Conservation (phyloP, 108 stramenopile species). For the Cyclotella sp. region DNA sequence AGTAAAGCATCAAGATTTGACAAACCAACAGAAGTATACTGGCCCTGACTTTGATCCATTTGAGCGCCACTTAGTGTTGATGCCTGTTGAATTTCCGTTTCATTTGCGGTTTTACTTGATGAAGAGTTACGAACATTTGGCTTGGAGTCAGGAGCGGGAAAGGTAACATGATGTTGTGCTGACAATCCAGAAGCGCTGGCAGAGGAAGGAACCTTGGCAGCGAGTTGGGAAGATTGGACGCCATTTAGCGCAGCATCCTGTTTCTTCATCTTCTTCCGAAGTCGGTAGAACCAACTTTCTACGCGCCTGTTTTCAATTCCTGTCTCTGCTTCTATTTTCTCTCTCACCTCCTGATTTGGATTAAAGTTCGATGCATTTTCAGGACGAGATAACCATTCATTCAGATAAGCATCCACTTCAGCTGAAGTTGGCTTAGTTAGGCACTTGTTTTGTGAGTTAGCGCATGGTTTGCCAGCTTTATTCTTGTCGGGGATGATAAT, state of each 20-base stretch:
- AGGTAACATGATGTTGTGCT: background rate
- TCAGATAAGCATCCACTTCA: background rate
- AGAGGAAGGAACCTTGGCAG: background rate
- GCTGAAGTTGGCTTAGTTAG: background rate
- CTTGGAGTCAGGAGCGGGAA: background rate
- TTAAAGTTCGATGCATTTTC: conserved; percentile 9
- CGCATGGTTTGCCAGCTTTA: background rate
- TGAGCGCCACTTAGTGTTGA: background rate
- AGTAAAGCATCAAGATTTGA: conserved; percentile 14
- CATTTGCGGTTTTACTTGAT: too few species aligned
- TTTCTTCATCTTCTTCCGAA: conserved; percentile 20
- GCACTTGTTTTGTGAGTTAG: background rate
- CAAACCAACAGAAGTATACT: background rate
- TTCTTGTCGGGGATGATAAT: background rate
- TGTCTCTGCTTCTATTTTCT: conserved; percentile 3
- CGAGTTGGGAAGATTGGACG: background rate
- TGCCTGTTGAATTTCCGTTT: too few species aligned
- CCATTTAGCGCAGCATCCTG: background rate
- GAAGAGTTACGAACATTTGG: too few species aligned
- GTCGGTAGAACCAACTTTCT: conserved; percentile 17
- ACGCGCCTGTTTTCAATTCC: conserved; percentile 7
- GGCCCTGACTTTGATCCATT: background rate
- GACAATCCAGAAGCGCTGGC: background rate
- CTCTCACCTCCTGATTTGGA: background rate
- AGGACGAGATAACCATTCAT: conserved; percentile 2